Base-by-base conservation (phyloP, 2,329 filamentous ascomycete genomes). In the Pseudogymnoascus sp. region DNA sequence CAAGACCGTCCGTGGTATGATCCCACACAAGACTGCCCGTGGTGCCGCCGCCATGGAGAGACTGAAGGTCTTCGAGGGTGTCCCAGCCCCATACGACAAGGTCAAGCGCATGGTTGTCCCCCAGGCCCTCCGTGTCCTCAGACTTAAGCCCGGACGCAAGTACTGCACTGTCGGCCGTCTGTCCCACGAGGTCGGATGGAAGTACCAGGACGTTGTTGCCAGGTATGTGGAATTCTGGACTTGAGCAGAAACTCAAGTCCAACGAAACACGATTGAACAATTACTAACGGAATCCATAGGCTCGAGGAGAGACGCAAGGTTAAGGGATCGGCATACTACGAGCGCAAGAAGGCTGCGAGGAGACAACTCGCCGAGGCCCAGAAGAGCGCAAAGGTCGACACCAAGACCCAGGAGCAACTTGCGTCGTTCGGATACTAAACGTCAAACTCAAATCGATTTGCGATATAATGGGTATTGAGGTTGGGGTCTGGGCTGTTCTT, bases 1-100 rank as follows among this genome's bases (percentile, higher is more conserved):
- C 89, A 96, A 96, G 89, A 91, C 94, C 76, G 90, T 99, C 81
- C 92, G 94, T 78, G 94, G 94, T 78, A 99, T 99, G 94, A 95
- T 99, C 71, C 94, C 94, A 75, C 94, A 99, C 90, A 99, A 99
- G 90, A 99, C 94, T 71, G 86, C 94, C 77, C 92, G 94, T 75
- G 94, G 94, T 80, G 88, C 90, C 72, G 92, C 92, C 73, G 94
- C 94, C 72, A 79, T 99, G 76, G 92, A 97, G 85, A 89, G 94
- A 79, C 89, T 99, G 71, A 99, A 99, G 91, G 91, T 95, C 77
- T 99, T 97, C 79, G 94, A 99, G 88, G 94, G 94, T 84, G 85
- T 99, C 68, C 94, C 94, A 74, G 90, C 92, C 74, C 94, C 94
- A 74, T 99, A 97, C 79, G 94, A 99, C 87, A 95, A 94, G 84